phyloP scores from a whole-genome alignment of 345 rosid genomes.

The Salix suchowensis region DNA sequence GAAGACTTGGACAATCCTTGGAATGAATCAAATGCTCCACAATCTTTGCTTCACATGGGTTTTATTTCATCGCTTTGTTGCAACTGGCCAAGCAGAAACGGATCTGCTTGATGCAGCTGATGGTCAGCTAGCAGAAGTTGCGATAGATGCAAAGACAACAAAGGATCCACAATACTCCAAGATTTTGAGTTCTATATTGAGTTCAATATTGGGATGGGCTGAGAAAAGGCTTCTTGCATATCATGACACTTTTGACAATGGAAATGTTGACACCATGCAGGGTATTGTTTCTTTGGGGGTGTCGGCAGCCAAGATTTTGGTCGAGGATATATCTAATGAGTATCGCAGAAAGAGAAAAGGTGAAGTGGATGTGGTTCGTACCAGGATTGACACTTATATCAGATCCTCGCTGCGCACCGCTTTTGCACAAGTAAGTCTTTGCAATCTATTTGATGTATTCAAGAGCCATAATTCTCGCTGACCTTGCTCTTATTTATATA shows the following conservation, averaged over 20 bases:
- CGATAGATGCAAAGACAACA: conserved; percentile 83
- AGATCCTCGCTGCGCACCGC: conserved; percentile 93
- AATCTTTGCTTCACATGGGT: conserved; percentile 92
- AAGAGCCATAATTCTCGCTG: neutral
- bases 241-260: conserved; percentile 80
- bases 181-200: conserved; percentile 76
- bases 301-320: conserved; percentile 79
- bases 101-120: conserved; percentile 78
- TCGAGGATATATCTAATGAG: conserved; percentile 92
- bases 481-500: conserved; percentile 9
- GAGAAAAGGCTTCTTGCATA: conserved; percentile 96
- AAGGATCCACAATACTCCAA: conserved; percentile 84
- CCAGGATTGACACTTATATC: conserved; percentile 87
- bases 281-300: conserved; percentile 86
- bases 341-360: conserved; percentile 83
- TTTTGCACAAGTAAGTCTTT: conserved; percentile 91
- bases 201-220: conserved; percentile 89
- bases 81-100: conserved; percentile 70
- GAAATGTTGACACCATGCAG: conserved; percentile 67
- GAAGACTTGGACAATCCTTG: conserved; percentile 93
- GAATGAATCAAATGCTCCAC: conserved; percentile 80
- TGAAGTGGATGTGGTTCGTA: conserved; percentile 78
- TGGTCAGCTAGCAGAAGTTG: conserved; percentile 75
- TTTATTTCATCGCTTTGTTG: conserved; percentile 75
- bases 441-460: neutral